These are phyloP conservation scores for Russula sp. DNA, from an alignment of 768 basidiomycete species.

Conservation along the genomic window DNA sequence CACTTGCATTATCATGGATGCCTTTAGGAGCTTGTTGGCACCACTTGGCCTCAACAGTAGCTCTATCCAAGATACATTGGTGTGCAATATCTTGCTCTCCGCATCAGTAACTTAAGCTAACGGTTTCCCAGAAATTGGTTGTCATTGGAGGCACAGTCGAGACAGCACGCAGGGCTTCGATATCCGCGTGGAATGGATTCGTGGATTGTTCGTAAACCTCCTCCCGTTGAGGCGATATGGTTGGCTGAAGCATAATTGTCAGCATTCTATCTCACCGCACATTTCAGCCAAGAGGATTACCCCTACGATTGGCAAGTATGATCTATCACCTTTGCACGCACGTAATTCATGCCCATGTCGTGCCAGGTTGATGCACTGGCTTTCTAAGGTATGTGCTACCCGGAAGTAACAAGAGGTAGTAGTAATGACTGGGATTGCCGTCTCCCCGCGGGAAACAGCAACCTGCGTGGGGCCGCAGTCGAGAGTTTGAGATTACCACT, in stretches of 20 bases:
- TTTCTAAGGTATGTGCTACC: constrained; percentile 55
- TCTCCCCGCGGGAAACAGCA: constrained; percentile 44
- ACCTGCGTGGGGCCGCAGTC: constrained; percentile 84
- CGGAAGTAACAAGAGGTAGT: background rate
- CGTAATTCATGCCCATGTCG: constrained; percentile 10
- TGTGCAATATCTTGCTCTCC: constrained; percentile 31
- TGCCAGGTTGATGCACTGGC: constrained; percentile 84
- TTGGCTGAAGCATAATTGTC: constrained; percentile 18
- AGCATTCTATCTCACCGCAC: constrained; percentile 88
- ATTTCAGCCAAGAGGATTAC: constrained; percentile 84
- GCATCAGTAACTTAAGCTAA: background rate
- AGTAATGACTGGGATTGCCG: background rate
- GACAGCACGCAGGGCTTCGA: constrained; percentile 72
- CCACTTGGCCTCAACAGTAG: constrained; percentile 59
- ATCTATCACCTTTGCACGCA: constrained; percentile 1
- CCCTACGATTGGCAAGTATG: constrained; percentile 70
- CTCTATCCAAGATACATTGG: constrained; percentile 75
- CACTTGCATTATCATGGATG: constrained; percentile 46
- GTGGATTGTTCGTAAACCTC: constrained; percentile 60
- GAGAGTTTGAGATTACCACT: constrained; percentile 87
- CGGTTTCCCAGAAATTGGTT: constrained; percentile 65
- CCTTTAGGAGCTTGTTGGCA: constrained; percentile 64
- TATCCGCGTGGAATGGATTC: constrained; percentile 87
- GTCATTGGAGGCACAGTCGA: constrained; percentile 88
- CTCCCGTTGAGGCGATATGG: background rate